Conservation (phyloP, 495 filamentous ascomycete genomes). For the Aspergillus incahuasiensis region DNA sequence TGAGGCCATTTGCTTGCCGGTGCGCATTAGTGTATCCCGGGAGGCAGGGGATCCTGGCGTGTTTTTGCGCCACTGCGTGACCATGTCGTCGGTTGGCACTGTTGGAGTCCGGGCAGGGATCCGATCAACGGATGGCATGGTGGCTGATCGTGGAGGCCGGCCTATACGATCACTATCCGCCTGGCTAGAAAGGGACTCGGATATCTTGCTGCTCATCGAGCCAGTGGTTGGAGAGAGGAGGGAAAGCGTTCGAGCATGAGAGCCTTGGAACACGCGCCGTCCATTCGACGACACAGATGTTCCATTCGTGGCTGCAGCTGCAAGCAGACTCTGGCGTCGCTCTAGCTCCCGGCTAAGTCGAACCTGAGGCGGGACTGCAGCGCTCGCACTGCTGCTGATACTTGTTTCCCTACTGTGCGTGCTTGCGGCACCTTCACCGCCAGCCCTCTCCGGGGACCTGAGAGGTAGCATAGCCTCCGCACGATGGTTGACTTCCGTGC, state of each 20-base stretch:
- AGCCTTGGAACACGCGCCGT: constrained; percentile 63
- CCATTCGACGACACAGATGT: constrained; percentile 41
- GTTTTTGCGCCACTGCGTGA: constrained; percentile 38
- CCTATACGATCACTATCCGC: constrained; percentile 32
- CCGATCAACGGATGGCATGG: constrained; percentile 43
- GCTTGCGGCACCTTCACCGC: constrained; percentile 16
- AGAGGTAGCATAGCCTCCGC: constrained; percentile 57
- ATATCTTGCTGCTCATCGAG: constrained; percentile 26
- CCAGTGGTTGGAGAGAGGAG: constrained; percentile 64
- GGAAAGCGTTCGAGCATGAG: constrained; percentile 78
- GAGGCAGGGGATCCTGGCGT: constrained; percentile 45
- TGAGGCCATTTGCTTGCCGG: constrained; percentile 81
- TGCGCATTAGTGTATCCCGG: constrained; percentile 55
- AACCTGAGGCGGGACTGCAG: constrained; percentile 28
- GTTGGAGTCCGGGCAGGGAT: constrained; percentile 21
- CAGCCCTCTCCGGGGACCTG: constrained; percentile 32
- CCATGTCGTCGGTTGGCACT: constrained; percentile 30
- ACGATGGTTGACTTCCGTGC: constrained; percentile 53
- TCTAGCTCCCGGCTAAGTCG: constrained; percentile 47
- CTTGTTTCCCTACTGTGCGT: constrained; percentile 31
- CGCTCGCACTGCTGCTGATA: constrained; percentile 25
- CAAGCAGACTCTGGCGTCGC: constrained; percentile 42
- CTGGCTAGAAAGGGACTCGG: constrained; percentile 19
- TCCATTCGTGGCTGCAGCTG: constrained; percentile 25
- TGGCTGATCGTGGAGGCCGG: constrained; percentile 42